Evolutionary conservation across 345 rosid genomes (phyloP), one percentile per base, ranked within the genome.

Genomic region (Syzygium jambos): DNA sequence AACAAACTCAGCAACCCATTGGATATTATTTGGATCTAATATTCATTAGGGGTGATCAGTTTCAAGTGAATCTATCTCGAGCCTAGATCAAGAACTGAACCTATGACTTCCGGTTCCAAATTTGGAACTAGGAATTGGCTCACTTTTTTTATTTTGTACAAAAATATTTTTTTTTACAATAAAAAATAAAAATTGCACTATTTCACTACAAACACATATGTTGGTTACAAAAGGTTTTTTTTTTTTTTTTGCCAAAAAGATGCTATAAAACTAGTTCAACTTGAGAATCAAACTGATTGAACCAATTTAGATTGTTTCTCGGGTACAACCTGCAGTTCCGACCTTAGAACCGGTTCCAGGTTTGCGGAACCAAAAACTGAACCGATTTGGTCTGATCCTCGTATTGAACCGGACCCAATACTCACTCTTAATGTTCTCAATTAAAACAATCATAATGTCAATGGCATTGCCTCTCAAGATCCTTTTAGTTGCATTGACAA

Each of bases 361-460:
- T 68, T 68, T 34, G 46, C 5, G 5, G 21, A 2, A 68, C 12
- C 23, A 0, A 68, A 68, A 16, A 34, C 2, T 16, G 5, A 38
- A 68, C 3, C 2, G 0, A 0, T 30, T 2, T 9, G 11, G 16
- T 30, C 4, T 17, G 2, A 2, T 65, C 30, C 2, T 17, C 11
- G 16, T 8, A 17, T 9, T 30, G 2, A 68, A 68, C 2, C 2
- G 2, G 2, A 68, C 7, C 0, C 3, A 21, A 65, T 13, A 9
- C 43, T 65, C 78, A 2, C 19, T n/a, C 3, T 0, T 1, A 65
- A 54, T 0, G 6, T 34, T 68, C 12, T 0, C 12, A 68, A 34
- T 68, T 43, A 34, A 68, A 68, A 34, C 13, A 68, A 68, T 30
- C 9, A 34, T 68, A 34, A 68, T 68, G 1, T 65, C 78, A 16